Conservation (phyloP, 23 red algal species). For the Chondrus crispus region DNA sequence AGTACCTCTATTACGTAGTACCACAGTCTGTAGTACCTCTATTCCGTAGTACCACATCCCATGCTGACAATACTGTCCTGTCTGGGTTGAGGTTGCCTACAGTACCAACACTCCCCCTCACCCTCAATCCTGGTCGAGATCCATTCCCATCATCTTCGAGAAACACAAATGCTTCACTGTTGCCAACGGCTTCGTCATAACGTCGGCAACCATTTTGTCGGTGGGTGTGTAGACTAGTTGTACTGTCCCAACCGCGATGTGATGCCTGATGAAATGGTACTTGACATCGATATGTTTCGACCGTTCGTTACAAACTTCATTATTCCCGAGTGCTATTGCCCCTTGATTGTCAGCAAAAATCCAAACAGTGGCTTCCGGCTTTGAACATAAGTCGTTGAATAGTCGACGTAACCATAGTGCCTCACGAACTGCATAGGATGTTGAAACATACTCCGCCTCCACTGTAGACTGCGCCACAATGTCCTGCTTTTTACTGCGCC, state of each 20-base stretch:
- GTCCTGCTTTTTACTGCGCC: neutral
- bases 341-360: slow-evolving; percentile 4
- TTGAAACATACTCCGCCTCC: slow-evolving; percentile 13
- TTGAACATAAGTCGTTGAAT: neutral
- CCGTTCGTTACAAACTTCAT: neutral
- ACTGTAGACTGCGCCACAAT: neutral
- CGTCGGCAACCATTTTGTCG: neutral
- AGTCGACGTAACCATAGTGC: slow-evolving; percentile 18
- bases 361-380: too few species aligned
- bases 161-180: neutral
- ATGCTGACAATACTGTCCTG: too few species aligned
- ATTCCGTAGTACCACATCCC: too few species aligned
- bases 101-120: too few species aligned
- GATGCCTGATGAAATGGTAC: neutral
- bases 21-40: too few species aligned
- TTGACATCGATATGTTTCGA: neutral
- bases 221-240: neutral
- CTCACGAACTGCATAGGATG: neutral
- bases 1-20: too few species aligned
- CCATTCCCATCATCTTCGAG: neutral
- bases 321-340: neutral
- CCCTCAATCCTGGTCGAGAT: too few species aligned
- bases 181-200: slow-evolving; percentile 8
- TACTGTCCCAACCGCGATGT: neutral
- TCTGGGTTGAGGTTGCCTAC: too few species aligned